Percentiles rank a stretch among this genome's conserved stretches.
phyloP scores from a whole-genome alignment of 2,329 filamentous ascomycete species.

The Colletotrichum tofieldiae region DNA sequence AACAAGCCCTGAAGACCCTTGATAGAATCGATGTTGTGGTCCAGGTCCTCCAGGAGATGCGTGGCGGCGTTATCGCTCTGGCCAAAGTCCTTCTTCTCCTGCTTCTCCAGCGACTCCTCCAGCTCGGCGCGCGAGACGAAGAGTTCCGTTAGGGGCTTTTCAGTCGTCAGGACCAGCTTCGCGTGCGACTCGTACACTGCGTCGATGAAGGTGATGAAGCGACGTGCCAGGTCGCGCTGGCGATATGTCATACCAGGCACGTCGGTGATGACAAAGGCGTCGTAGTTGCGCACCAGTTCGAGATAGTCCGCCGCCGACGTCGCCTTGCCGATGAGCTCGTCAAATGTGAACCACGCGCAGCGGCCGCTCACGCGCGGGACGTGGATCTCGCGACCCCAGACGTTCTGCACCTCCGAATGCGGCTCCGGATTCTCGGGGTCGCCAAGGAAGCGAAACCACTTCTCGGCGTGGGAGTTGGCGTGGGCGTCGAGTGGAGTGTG shows the following conservation, averaged over 20 bases:
- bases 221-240: slow-evolving; percentile 87
- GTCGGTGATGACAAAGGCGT: slow-evolving; percentile 92
- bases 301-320: slow-evolving; percentile 96
- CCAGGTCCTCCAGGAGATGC: slow-evolving; percentile 88
- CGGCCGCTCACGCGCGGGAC: slow-evolving; percentile 91
- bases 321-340: slow-evolving; percentile 89
- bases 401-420: slow-evolving; percentile 83
- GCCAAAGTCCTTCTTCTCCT: slow-evolving; percentile 52
- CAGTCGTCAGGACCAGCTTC: slow-evolving; percentile 95
- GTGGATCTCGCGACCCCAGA: slow-evolving; percentile 93
- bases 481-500: slow-evolving; percentile 87
- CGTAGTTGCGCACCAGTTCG: slow-evolving; percentile 90
- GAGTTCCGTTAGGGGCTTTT: slow-evolving; percentile 86
- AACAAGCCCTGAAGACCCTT: slow-evolving; percentile 87
- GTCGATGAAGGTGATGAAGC: slow-evolving; percentile 98
- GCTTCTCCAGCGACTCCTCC: slow-evolving; percentile 66
- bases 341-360: slow-evolving; percentile 92
- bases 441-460: slow-evolving; percentile 96
- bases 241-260: slow-evolving; percentile 92
- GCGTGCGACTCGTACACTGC: slow-evolving; percentile 93
- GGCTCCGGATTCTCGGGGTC: slow-evolving; percentile 84
- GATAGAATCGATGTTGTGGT: slow-evolving; percentile 86
- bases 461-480: slow-evolving; percentile 86
- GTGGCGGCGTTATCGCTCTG: slow-evolving; percentile 79
- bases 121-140: slow-evolving; percentile 85